Base-by-base conservation (phyloP, 2,329 filamentous ascomycete species). In the Colletotrichum limetticola region DNA sequence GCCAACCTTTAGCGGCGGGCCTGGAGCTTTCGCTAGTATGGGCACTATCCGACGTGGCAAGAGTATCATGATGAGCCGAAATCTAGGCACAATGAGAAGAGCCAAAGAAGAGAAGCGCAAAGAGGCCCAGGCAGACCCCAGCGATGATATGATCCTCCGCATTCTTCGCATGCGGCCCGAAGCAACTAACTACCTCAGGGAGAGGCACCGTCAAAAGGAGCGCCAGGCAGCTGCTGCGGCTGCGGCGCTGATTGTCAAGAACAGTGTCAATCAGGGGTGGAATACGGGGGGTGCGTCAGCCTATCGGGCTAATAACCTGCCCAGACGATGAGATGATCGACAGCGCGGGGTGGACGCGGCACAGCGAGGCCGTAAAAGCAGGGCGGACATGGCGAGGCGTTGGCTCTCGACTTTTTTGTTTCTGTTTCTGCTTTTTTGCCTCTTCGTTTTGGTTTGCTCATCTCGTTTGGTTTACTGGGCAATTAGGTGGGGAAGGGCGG, bases 141-240 rank as follows among this genome's bases (percentile, higher is more conserved):
- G 93, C 80, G 97, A 99, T 82, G 97, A 99, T 81, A 98, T 98
- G 94, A 98, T 99, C 76, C 83, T 99, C 78, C 90, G 97, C 24
- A 99, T 99, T 76, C 83, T 99, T 76, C 90, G 97, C 64, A 99
- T 99, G 97, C 88, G 97, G 66, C 95, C 95, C 2, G 97, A 98
- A 84, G 97, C 97, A 3, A 89, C 92, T 61, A 86, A 90, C 42
- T 99, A 99, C 83, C 87, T 99, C 74, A 94, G 94, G 79, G 96
- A 98, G 82, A 88, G 97, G 55, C 95, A 95, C 80, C 89, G 97
- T 75, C 97, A 99, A 81, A 97, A 97, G 86, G 97, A 98, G 85
- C 89, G 97, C 76, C 91, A 98, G 79, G 94, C 95, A 5, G 95
- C 96, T 1, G 92, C 95, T 6, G 94, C 95, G 22, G 96, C 96